A percentile compares a stretch with the other conserved stretches of the same genome.
Evolutionary conservation across 2,329 filamentous ascomycete species (phyloP).

Genomic region (Aspergillus floridensis): DNA sequence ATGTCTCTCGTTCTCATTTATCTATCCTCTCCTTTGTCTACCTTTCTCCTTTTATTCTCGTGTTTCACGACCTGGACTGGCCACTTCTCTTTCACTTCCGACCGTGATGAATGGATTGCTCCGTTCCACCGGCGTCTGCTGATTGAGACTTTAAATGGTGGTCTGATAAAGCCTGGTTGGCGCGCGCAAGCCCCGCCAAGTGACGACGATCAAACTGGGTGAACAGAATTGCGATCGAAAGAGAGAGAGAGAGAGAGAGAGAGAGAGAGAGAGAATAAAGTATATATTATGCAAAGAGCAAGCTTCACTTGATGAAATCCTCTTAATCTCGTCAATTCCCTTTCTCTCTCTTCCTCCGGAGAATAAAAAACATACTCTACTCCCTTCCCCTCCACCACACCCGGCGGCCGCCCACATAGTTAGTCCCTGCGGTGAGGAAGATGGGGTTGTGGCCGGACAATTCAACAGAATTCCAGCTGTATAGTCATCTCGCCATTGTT

Average conservation of each 20-base stretch:
- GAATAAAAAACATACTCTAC: too few relatives aligned
- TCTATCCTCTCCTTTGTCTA: not conserved
- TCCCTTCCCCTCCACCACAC: not conserved
- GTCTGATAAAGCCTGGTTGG: constrained; percentile 7
- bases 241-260: not conserved
- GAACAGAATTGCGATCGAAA: not conserved
- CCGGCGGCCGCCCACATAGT: constrained; percentile 10
- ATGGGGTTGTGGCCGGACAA: constrained; percentile 22
- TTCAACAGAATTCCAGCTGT: constrained; percentile 17
- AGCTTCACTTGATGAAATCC: not conserved
- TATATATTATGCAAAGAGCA: not conserved
- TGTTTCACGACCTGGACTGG: not conserved
- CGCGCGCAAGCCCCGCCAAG: constrained; percentile 5
- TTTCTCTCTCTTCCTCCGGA: not conserved
- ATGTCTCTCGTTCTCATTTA: not conserved
- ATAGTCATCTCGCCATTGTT: constrained; percentile 33
- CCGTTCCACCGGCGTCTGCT: constrained; percentile 2
- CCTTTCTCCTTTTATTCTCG: not conserved
- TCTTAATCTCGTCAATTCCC: not conserved
- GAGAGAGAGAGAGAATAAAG: not conserved
- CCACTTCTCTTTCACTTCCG: not conserved
- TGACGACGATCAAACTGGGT: constrained; percentile 4
- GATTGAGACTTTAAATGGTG: constrained; percentile 2
- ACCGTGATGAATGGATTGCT: not conserved
- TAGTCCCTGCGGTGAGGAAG: constrained; percentile 8